Evolutionary conservation across 139 green algal genomes (phyloP).

Genomic region (Pseudopediastrum boryanum): DNA sequence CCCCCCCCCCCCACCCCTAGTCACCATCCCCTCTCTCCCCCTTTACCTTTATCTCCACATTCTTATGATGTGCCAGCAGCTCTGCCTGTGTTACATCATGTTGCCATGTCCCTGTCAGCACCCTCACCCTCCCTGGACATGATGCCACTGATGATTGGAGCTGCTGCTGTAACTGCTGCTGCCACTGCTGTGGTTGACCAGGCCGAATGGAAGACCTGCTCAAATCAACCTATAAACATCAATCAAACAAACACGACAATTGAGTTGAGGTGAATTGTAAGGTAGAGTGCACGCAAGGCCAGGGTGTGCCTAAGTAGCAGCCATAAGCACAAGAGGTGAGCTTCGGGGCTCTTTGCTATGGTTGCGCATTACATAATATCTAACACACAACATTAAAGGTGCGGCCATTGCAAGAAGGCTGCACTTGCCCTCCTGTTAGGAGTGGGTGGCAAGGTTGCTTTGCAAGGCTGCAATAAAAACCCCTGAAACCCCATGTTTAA

Average conservation of each 20-base stretch:
- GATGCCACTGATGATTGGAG: conserved; percentile 44
- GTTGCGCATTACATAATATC: neutral
- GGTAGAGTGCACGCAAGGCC: neutral
- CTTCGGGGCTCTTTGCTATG: neutral
- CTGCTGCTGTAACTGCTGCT: conserved; percentile 38
- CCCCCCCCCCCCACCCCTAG: neutral
- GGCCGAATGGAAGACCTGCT: conserved; percentile 64
- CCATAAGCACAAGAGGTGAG: neutral
- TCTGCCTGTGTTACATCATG: conserved; percentile 81
- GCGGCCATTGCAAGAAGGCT: neutral
- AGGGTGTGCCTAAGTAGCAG: neutral
- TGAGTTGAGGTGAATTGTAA: neutral
- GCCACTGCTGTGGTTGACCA: conserved; percentile 45
- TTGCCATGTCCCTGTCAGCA: conserved; percentile 72
- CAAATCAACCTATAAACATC: conserved; percentile 68
- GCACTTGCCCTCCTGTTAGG: too few species aligned
- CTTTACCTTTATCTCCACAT: conserved; percentile 31
- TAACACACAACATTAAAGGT: neutral
- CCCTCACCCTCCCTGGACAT: conserved; percentile 15
- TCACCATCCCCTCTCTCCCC: neutral
- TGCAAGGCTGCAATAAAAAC: too few species aligned
- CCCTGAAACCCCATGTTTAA: too few species aligned
- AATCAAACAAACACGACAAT: too few species aligned
- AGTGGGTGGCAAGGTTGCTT: too few species aligned
- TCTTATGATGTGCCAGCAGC: conserved; percentile 49